A percentile compares a stretch with the other conserved stretches of the same genome.
Evolutionary conservation across 169 alveolate species (phyloP).

Genomic region (Plasmodium sp.): DNA sequence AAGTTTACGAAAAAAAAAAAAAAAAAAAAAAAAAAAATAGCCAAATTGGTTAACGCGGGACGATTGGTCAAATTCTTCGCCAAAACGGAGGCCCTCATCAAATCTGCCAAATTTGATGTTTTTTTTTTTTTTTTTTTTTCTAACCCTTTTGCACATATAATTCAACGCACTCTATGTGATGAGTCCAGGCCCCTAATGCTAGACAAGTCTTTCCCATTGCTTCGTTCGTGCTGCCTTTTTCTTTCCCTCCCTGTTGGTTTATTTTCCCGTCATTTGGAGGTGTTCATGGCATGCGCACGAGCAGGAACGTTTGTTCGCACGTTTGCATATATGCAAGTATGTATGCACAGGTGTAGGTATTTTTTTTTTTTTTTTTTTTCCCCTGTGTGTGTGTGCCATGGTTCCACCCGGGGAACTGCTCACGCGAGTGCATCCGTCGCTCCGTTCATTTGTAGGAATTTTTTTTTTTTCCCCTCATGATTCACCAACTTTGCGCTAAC

Average conservation of each 20-base stretch:
- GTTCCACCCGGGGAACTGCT: background rate
- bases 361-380: background rate
- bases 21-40: background rate
- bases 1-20: background rate
- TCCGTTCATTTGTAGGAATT: background rate
- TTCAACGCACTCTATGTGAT: slow-evolving; percentile 5
- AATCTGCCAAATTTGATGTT: background rate
- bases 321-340: background rate
- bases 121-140: background rate
- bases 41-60: background rate
- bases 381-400: background rate
- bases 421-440: background rate
- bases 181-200: background rate
- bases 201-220: background rate
- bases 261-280: background rate
- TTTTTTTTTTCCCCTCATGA: background rate
- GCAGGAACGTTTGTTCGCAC: background rate
- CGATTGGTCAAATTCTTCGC: background rate
- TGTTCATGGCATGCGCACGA: background rate
- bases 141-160: background rate
- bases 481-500: background rate
- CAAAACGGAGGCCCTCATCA: background rate
- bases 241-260: background rate
- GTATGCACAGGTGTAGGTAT: background rate
- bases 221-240: background rate